Evolutionary conservation across 306 rosid genomes (phyloP).

Genomic region (Carpinus fangiana): DNA sequence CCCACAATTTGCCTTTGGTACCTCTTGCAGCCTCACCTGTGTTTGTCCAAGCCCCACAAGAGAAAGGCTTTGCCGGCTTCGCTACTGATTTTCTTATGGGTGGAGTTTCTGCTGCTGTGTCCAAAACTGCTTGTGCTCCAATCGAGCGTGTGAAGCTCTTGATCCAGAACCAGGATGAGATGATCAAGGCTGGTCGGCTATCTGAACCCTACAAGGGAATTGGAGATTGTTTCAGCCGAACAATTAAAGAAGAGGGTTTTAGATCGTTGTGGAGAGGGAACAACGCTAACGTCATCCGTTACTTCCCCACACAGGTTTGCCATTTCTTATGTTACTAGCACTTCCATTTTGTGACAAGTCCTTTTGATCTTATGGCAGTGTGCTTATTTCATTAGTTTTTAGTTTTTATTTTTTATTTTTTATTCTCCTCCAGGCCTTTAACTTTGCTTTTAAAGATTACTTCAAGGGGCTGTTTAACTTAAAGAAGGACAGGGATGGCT

Average conservation of each 20-base stretch:
- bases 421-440: constrained; percentile 57
- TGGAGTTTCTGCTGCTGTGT: constrained; percentile 77
- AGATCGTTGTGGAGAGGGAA: constrained; percentile 71
- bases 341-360: background rate
- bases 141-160: constrained; percentile 80
- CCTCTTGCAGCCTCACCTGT: constrained; percentile 48
- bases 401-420: background rate
- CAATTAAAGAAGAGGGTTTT: constrained; percentile 59
- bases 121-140: constrained; percentile 76
- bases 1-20: constrained; percentile 34
- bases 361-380: background rate
- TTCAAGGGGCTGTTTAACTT: constrained; percentile 70
- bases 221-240: constrained; percentile 64
- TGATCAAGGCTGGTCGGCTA: constrained; percentile 67
- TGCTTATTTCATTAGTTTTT: background rate
- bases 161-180: constrained; percentile 76
- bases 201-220: constrained; percentile 75
- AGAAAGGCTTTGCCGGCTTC: constrained; percentile 55
- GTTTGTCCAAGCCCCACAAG: constrained; percentile 58
- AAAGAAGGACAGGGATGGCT: constrained; percentile 77
- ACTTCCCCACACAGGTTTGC: constrained; percentile 72
- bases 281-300: constrained; percentile 71
- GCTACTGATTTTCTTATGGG: constrained; percentile 75
- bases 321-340: background rate
- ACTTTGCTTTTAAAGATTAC: constrained; percentile 88